Evolutionary conservation across 345 rosid genomes (phyloP).

Genomic region (Rubroshorea leprosula): DNA sequence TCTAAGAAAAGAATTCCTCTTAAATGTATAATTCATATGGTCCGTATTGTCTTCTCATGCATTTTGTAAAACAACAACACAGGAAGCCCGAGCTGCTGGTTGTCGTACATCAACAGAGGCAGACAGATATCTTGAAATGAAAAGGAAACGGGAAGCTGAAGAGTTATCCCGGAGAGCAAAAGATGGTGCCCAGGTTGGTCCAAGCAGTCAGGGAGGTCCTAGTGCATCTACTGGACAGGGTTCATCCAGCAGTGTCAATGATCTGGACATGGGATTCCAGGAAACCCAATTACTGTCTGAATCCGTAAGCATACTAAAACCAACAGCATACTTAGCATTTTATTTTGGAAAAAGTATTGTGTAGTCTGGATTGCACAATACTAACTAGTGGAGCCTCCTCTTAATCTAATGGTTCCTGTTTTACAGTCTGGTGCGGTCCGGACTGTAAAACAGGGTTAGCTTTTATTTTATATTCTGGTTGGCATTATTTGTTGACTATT

Average conservation of each 20-base stretch:
- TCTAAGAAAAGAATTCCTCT: background rate
- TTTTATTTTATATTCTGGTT: background rate
- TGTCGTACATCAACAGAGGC: constrained; percentile 83
- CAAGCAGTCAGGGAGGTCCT: constrained; percentile 38
- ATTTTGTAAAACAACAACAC: constrained; percentile 17
- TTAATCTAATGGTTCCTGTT: too few relatives aligned
- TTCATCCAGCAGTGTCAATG: constrained; percentile 56
- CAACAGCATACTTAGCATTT: background rate
- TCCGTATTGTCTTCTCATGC: constrained; percentile 3
- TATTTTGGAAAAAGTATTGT: too few relatives aligned
- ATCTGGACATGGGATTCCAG: constrained; percentile 46
- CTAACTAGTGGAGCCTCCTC: too few relatives aligned
- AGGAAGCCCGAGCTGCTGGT: constrained; percentile 94
- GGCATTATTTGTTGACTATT: background rate
- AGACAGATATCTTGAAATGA: constrained; percentile 57
- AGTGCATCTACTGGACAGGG: constrained; percentile 44
- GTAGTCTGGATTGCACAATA: too few relatives aligned
- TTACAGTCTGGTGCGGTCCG: too few relatives aligned
- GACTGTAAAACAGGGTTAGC: too few relatives aligned
- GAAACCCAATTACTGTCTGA: constrained; percentile 78
- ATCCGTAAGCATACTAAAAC: constrained; percentile 42
- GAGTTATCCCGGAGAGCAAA: constrained; percentile 65
- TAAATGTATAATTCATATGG: background rate
- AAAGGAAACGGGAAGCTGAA: constrained; percentile 69
- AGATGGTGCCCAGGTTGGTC: constrained; percentile 53